A percentile compares a stretch with the other conserved stretches of the same genome.
phyloP scores from a whole-genome alignment of 1,139 yeast genomes.

The Candida labiduridarum region DNA sequence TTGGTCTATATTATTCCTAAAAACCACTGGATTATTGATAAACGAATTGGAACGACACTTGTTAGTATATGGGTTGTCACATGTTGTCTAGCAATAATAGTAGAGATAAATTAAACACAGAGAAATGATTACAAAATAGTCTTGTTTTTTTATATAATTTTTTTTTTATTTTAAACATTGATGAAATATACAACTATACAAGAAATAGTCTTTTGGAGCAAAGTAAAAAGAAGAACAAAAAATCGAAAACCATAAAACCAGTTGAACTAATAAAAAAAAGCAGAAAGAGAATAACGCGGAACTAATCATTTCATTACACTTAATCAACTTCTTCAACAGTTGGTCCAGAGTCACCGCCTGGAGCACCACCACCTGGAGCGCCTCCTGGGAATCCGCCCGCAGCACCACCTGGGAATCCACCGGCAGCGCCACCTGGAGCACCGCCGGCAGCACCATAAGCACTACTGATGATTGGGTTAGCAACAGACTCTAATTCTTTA shows the following conservation, averaged over 20 bases:
- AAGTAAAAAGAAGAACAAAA: neutral
- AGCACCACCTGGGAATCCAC: slow-evolving; percentile 21
- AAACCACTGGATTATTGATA: slow-evolving; percentile 68
- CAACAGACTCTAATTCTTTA: slow-evolving; percentile 65
- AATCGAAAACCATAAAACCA: neutral
- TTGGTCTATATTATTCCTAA: slow-evolving; percentile 58
- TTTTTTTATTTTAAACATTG: neutral
- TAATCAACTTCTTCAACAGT: slow-evolving; percentile 76
- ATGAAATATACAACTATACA: slow-evolving; percentile 3
- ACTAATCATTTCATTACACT: slow-evolving; percentile 9
- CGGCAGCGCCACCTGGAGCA: slow-evolving; percentile 28
- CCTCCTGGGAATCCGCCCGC: slow-evolving; percentile 48
- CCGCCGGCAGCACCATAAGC: slow-evolving; percentile 51
- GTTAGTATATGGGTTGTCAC: slow-evolving; percentile 59
- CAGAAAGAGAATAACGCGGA: neutral
- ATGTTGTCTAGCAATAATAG: slow-evolving; percentile 40
- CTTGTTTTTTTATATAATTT: neutral
- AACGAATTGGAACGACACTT: slow-evolving; percentile 54
- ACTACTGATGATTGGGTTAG: slow-evolving; percentile 66
- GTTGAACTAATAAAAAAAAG: neutral
- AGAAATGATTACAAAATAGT: neutral
- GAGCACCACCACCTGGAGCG: slow-evolving; percentile 34
- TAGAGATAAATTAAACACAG: slow-evolving; percentile 20
- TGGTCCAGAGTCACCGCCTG: slow-evolving; percentile 55
- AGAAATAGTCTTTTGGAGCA: slow-evolving; percentile 2